Evolutionary conservation across 2,329 filamentous ascomycete genomes (phyloP).

Genomic region (Aspergillus sp.): DNA sequence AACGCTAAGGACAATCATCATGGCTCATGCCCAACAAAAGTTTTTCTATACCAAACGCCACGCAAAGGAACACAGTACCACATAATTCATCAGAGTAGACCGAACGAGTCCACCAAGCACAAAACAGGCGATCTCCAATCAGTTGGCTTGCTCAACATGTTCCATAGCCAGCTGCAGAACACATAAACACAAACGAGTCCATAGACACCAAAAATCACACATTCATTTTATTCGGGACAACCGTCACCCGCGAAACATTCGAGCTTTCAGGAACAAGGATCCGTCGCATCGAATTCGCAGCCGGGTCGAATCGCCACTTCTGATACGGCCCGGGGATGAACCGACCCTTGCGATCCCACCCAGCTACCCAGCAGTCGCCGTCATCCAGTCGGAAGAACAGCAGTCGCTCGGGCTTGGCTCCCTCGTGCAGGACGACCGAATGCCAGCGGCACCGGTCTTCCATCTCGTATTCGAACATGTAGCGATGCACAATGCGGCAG

Average conservation of each 20-base stretch:
- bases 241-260: slow-evolving; percentile 36
- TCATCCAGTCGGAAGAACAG: slow-evolving; percentile 53
- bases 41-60: too few species aligned
- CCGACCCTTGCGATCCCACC: slow-evolving; percentile 49
- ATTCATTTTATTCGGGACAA: slow-evolving; percentile 29
- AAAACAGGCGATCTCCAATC: background rate
- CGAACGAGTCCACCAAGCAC: background rate
- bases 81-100: too few species aligned
- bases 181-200: background rate
- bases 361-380: slow-evolving; percentile 49
- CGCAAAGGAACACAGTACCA: too few species aligned
- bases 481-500: slow-evolving; percentile 49
- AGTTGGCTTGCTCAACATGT: background rate
- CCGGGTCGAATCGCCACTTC: slow-evolving; percentile 48
- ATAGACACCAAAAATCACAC: background rate
- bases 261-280: slow-evolving; percentile 33
- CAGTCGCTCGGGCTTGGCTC: slow-evolving; percentile 38
- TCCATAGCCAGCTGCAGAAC: slow-evolving; percentile 13
- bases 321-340: slow-evolving; percentile 53
- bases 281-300: slow-evolving; percentile 36
- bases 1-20: too few species aligned
- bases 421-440: slow-evolving; percentile 37
- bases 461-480: slow-evolving; percentile 49
- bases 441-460: slow-evolving; percentile 47
- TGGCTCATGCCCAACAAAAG: too few species aligned